Base-by-base conservation (phyloP, 805 yeast species). In the Saccharomycopsis microspora region DNA sequence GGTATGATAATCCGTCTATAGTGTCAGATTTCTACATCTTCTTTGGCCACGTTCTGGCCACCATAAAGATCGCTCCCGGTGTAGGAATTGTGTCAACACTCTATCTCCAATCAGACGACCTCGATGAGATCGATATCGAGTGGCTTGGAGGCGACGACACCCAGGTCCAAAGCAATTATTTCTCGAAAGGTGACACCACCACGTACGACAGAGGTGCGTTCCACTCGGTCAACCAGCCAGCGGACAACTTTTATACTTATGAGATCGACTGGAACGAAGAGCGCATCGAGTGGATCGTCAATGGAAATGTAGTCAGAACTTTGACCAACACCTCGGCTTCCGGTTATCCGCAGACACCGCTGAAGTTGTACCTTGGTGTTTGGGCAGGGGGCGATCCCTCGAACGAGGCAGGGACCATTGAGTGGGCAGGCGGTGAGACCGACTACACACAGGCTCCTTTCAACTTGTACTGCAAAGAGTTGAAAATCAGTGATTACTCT, bases 271-370 rank as follows among this genome's bases (percentile, higher is more conserved):
- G 96, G 96, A 77, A 81, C 2, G 66, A 75, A 55, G 81, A 79
- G 40, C 58, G 67, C 5, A 66, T 83, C 39, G 68, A 74, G 5
- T 89, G 94, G 88, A 75, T 74, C 49, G 56, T 86, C 30, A 94
- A 89, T 58, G 94, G 90, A 32, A 59, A 54, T 5, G 68, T 71
- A 1, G 77, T 85, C 6, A 78, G 97, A 68, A 74, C 84, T 1
- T 65, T 89, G 46, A 40, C 58, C 7, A 70, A 76, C 48, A 64
- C 67, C 48, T 67, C 80, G 28, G 60, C 75, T 11, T 72, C 77
- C 58, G 95, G 95, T 4, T 89, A 75, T 63, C 97, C 97, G 40
- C 95, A 88, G 66, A 68, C 87, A n/a, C 97, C 97, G 33, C 78
- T 80, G 78, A 63, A 59, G 52, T 27, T 54, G 4, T 54, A 43